Evolutionary conservation across 768 basidiomycete species (phyloP), one percentile per base, ranked within the genome.

Genomic region (Psilocybe subaeruginosa): DNA sequence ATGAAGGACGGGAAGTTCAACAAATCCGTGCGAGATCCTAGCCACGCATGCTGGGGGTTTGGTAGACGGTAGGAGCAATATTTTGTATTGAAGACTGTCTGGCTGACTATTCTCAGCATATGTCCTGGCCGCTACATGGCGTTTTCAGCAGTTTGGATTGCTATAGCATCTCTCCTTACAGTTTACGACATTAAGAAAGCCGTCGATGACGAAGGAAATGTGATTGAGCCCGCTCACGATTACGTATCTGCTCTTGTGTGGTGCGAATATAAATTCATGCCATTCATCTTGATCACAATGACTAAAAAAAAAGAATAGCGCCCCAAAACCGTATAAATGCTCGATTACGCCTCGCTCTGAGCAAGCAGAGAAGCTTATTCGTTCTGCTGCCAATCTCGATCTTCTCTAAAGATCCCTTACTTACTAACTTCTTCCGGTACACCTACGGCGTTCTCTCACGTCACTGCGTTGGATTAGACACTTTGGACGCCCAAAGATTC

Each of bases 31-130:
- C 63, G 68, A 6, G 70, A 72, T 59, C 72, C 73, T 0, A 68
- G 57, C 1, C 66, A 69, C 19, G 66, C 66, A 2, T 71, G 68
- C n/a, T 78, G 72, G 64, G 76, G 76, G 0, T 77, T 75, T 58
- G 76, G 76, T 27, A 50, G 73, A 33, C 62, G 71, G 73, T 72
- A 11, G 48, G n/a, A n/a, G 3, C 8, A 19, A 4, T 17, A 12
- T 43, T 17, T 37, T 16, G 11, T 19, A n/a, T 19, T 60, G 4
- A 17, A 33, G 37, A 9, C 5, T 3, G 2, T 16, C 17, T 35
- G 2, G 16, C n/a, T 30, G 41, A 8, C 29, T 23, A 14, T 2
- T n/a, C 8, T 11, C 30, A 66, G 68, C 5, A 61, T 73, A 9
- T 71, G 70, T 54, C 72, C 70, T 2, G 72, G 68, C 3, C 67